Conservation (phyloP, 805 yeast species). For the Pichia ethanolica region DNA sequence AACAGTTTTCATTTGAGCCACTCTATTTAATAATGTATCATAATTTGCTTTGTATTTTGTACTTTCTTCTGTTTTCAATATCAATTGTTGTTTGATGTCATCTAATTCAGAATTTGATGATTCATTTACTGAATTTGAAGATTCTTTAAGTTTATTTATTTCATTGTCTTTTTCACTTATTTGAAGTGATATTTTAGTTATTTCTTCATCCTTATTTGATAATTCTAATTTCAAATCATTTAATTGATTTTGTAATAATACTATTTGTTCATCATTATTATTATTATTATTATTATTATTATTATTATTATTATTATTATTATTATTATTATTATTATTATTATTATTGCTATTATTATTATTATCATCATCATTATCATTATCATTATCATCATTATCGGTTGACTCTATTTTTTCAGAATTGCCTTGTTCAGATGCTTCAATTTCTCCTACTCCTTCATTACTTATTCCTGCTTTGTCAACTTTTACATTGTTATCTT, state of each 20-base stretch:
- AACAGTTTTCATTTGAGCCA: conserved; percentile 67
- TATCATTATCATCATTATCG: not conserved
- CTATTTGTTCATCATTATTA: not conserved
- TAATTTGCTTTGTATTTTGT: conserved; percentile 53
- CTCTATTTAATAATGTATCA: conserved; percentile 50
- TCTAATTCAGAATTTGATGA: not conserved
- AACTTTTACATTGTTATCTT: too few relatives aligned
- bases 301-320: not conserved
- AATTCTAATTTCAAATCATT: not conserved
- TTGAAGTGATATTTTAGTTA: not conserved
- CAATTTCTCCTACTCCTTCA: too few relatives aligned
- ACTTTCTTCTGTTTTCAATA: conserved; percentile 39
- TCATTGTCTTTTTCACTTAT: not conserved
- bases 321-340: not conserved
- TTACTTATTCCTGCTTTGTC: too few relatives aligned
- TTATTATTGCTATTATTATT: too few relatives aligned
- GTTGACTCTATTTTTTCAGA: not conserved
- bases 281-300: too few relatives aligned
- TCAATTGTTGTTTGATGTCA: not conserved
- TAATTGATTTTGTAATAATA: conserved; percentile 3
- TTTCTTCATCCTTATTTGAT: not conserved
- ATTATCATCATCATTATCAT: not conserved
- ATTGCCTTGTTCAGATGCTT: not conserved
- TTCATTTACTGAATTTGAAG: not conserved
- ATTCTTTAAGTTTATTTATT: not conserved